Evolutionary conservation across 208 protist species (phyloP).

Genomic region (Trypanosoma cruzi): DNA sequence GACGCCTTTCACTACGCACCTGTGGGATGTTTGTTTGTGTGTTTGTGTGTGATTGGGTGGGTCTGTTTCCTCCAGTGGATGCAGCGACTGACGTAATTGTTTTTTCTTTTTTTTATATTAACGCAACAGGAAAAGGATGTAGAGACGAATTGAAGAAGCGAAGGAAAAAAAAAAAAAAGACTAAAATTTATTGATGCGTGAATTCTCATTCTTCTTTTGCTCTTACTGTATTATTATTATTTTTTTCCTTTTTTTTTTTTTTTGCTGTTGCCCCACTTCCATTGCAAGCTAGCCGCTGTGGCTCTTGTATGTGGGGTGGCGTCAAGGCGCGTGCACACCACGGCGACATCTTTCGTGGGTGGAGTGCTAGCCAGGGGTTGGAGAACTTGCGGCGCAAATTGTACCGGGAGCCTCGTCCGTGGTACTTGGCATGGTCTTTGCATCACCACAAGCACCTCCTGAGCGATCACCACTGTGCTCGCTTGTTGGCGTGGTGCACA

Average conservation of each 20-base stretch:
- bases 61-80: not conserved
- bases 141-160: constrained; percentile 1
- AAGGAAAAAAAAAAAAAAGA: constrained; percentile 15
- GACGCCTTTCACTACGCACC: not conserved
- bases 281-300: not conserved
- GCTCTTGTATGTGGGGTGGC: constrained; percentile 72
- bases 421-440: constrained; percentile 72
- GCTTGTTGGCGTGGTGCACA: constrained; percentile 79
- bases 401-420: constrained; percentile 83
- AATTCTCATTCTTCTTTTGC: not conserved
- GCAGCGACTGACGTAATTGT: not conserved
- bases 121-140: not conserved
- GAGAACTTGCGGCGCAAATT: constrained; percentile 61
- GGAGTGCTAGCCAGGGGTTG: constrained; percentile 67
- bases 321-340: constrained; percentile 73
- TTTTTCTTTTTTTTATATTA: not conserved
- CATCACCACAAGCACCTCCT: constrained; percentile 76
- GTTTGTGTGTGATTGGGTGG: not conserved
- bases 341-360: constrained; percentile 69
- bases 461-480: constrained; percentile 77
- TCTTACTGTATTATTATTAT: not conserved
- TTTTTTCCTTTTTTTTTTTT: constrained; percentile 11
- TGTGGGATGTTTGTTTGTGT: no score
- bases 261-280: not conserved
- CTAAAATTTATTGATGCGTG: constrained; percentile 1